Evolutionary conservation across 179 eudicot species (phyloP).

Genomic region (Nepenthes alata): DNA sequence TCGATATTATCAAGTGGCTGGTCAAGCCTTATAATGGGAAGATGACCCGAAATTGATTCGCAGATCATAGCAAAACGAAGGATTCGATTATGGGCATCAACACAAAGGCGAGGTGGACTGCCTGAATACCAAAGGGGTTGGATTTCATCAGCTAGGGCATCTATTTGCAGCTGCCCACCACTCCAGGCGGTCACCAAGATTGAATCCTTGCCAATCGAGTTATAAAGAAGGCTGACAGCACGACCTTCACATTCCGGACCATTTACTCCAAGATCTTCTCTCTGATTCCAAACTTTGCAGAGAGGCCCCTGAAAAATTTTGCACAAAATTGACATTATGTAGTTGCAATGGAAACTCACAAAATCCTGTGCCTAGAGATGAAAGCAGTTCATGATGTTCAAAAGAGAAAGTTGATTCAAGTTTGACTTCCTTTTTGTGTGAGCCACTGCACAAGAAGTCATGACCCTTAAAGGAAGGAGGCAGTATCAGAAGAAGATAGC

Average conservation of each 20-base stretch:
- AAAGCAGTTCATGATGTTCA: no score
- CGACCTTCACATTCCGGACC: slow-evolving; percentile 54
- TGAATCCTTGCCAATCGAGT: slow-evolving; percentile 71
- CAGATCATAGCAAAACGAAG: slow-evolving; percentile 89
- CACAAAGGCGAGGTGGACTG: slow-evolving; percentile 57
- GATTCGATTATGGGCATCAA: slow-evolving; percentile 50
- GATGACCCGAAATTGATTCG: slow-evolving; percentile 36
- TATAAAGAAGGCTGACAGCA: slow-evolving; percentile 73
- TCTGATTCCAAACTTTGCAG: slow-evolving; percentile 38
- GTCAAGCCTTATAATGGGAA: slow-evolving; percentile 46
- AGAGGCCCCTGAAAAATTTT: slow-evolving; percentile 70
- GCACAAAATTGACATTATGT: no score
- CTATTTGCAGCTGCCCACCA: slow-evolving; percentile 84
- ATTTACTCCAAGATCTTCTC: slow-evolving; percentile 27
- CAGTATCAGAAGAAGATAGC: no score
- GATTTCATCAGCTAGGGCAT: slow-evolving; percentile 92
- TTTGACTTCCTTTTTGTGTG: no score
- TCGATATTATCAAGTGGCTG: slow-evolving; percentile 41
- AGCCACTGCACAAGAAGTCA: no score
- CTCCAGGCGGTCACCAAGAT: slow-evolving; percentile 82
- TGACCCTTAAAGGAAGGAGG: no score
- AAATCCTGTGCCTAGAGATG: no score
- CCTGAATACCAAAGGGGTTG: slow-evolving; percentile 80
- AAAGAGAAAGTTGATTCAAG: no score
- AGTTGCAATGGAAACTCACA: no score